A percentile compares a stretch with the other conserved stretches of the same genome.
Conservation (phyloP, 257 asterid genomes). For the Salvia miltiorrhiza region DNA sequence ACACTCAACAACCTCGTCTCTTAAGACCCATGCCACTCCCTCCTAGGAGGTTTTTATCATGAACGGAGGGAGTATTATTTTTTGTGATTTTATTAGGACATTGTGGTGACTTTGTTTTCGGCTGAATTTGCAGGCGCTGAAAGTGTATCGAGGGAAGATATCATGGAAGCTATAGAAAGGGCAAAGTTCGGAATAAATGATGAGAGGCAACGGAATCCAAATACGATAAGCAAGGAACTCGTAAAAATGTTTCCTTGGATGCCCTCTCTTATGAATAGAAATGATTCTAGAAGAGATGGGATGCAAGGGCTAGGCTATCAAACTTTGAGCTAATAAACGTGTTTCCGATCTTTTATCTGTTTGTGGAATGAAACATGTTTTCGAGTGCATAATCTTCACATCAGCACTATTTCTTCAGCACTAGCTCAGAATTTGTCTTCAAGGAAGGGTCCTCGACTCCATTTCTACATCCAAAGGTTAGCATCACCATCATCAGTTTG, state of each 20-base stretch:
- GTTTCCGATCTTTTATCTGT: not conserved
- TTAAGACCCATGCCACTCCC: too few species aligned
- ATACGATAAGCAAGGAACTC: constrained; percentile 59
- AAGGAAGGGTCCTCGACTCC: not conserved
- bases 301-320: constrained; percentile 65
- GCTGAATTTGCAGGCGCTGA: constrained; percentile 56
- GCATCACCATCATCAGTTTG: not conserved
- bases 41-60: too few species aligned
- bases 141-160: constrained; percentile 76
- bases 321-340: constrained; percentile 53
- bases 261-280: constrained; percentile 63
- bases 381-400: constrained; percentile 13
- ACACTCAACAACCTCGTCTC: too few species aligned
- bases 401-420: not conserved
- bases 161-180: constrained; percentile 92
- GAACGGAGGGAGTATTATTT: too few species aligned
- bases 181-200: constrained; percentile 83
- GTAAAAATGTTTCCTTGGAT: constrained; percentile 89
- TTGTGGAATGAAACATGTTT: not conserved
- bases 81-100: not conserved
- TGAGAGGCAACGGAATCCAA: constrained; percentile 39
- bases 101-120: not conserved
- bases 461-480: constrained; percentile 4
- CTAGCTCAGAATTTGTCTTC: constrained; percentile 10
- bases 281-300: constrained; percentile 42